Percentiles rank a stretch among this genome's conserved stretches.
These are phyloP conservation scores for cucumber (Cucumis sativus) DNA, from an alignment of 306 rosid genomes.

Conservation along the genomic window Cucumber_9930_V3 NC_026658.2:3763501-3764000, in stretches of 20 bases:
- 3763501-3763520: constrained; percentile 59
- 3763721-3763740: constrained; percentile 13
- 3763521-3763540: constrained; percentile 54
- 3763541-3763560: constrained; percentile 44
- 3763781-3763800: background rate
- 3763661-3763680: constrained; percentile 80
- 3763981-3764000: constrained; percentile 67
- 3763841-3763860: constrained; percentile 38
- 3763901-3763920: constrained; percentile 34
- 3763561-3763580: constrained; percentile 10
- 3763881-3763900: constrained; percentile 49
- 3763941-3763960: constrained; percentile 87
- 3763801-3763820: background rate
- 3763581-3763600: constrained; percentile 18
- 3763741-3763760: background rate
- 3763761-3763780: background rate
- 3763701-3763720: constrained; percentile 96
- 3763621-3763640: constrained; percentile 60
- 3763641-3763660: constrained; percentile 89
- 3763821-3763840: background rate
- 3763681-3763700: constrained; percentile 68
- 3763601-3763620: constrained; percentile 37
- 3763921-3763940: constrained; percentile 92
- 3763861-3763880: constrained; percentile 51
- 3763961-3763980: constrained; percentile 79